Evolutionary conservation across 495 filamentous ascomycete species (phyloP).

Genomic region (Daldinia grandis): DNA sequence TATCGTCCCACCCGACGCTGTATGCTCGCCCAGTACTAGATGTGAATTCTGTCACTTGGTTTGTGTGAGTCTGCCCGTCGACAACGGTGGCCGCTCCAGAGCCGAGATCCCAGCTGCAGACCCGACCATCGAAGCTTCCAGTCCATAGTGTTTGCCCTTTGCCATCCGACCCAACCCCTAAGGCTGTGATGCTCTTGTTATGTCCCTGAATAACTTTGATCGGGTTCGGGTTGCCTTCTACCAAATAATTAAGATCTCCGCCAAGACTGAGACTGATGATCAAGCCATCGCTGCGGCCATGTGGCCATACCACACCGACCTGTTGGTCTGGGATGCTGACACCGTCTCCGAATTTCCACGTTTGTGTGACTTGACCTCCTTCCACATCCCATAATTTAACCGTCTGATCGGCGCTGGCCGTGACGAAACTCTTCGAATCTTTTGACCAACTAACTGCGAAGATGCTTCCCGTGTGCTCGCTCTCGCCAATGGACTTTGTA

Average conservation of each 20-base stretch:
- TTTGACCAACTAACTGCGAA: constrained; percentile 89
- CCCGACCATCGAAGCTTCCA: constrained; percentile 88
- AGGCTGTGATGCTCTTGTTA: constrained; percentile 87
- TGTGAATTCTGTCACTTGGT: constrained; percentile 81
- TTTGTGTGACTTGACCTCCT: constrained; percentile 74
- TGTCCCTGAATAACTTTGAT: constrained; percentile 84
- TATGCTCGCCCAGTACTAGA: constrained; percentile 69
- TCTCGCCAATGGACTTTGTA: constrained; percentile 78
- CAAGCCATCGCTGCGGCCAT: constrained; percentile 80
- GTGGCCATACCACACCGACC: constrained; percentile 92
- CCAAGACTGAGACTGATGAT: constrained; percentile 88
- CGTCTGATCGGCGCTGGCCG: constrained; percentile 91
- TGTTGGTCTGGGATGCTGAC: constrained; percentile 85
- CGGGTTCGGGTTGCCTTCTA: constrained; percentile 71
- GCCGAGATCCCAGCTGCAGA: constrained; percentile 80
- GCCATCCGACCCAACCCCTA: constrained; percentile 60
- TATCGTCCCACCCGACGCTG: constrained; percentile 96
- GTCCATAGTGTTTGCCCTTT: constrained; percentile 74
- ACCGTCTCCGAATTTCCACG: constrained; percentile 83
- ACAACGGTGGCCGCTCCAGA: constrained; percentile 72
- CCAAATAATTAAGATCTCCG: constrained; percentile 90
- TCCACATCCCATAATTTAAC: constrained; percentile 91
- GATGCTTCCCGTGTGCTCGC: constrained; percentile 87
- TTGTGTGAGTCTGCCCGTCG: constrained; percentile 80
- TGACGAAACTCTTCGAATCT: constrained; percentile 89